These are phyloP conservation scores for Auriscalpium vulgare DNA, from an alignment of 768 basidiomycete species.

Conservation along the genomic window DNA sequence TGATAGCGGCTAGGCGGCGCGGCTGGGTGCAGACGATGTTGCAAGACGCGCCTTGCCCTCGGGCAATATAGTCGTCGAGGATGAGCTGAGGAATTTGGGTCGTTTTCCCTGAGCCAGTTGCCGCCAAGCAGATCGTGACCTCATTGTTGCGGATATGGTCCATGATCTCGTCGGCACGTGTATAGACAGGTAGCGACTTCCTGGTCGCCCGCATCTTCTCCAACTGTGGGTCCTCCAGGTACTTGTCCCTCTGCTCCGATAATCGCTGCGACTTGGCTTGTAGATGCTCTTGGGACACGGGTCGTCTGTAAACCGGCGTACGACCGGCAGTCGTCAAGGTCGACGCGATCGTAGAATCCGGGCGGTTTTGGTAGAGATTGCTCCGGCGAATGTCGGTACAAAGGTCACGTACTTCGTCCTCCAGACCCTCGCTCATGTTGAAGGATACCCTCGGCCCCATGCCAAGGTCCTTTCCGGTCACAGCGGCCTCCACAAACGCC, in stretches of 20 bases:
- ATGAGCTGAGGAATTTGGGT: conserved; percentile 93
- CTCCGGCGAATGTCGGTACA: conserved; percentile 58
- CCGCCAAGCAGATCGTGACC: conserved; percentile 84
- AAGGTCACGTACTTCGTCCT: conserved; percentile 65
- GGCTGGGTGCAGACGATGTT: conserved; percentile 94
- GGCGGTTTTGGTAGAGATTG: conserved; percentile 58
- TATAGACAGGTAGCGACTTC: conserved; percentile 65
- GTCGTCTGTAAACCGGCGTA: conserved; percentile 18
- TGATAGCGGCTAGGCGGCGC: conserved; percentile 83
- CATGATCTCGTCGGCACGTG: conserved; percentile 58
- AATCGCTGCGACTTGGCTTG: conserved; percentile 54
- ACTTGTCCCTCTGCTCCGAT: conserved; percentile 42
- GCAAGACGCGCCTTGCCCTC: conserved; percentile 74
- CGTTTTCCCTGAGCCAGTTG: conserved; percentile 90
- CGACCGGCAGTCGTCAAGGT: conserved; percentile 2
- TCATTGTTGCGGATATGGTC: conserved; percentile 66
- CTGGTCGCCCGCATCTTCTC: conserved; percentile 64
- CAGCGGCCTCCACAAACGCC: conserved; percentile 51
- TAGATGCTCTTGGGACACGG: conserved; percentile 22
- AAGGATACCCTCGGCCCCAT: conserved; percentile 65
- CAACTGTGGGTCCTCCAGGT: conserved; percentile 51
- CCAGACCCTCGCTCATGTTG: conserved; percentile 51
- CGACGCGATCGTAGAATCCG: conserved; percentile 20
- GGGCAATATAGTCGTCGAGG: conserved; percentile 72
- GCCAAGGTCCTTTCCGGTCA: conserved; percentile 61